These are phyloP conservation scores for Phaeophleospora eucalypticola DNA, from an alignment of 2,329 filamentous ascomycete genomes.

Conservation along the genomic window DNA sequence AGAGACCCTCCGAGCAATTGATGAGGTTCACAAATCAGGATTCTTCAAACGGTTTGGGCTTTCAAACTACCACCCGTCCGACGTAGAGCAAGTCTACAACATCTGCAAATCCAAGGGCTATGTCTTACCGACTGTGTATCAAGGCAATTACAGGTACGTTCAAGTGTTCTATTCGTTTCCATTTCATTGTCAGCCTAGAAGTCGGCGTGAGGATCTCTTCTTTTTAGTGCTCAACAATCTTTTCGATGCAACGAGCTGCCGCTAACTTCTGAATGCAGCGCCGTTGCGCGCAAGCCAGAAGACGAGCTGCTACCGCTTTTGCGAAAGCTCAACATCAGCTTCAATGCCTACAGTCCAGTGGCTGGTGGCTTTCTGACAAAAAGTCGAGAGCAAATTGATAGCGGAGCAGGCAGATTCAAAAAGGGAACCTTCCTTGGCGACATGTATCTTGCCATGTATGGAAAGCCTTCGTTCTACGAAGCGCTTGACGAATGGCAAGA, in stretches of 20 bases:
- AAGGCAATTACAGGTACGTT: conserved; percentile 45
- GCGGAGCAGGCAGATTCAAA: conserved; percentile 32
- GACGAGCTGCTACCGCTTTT: conserved; percentile 42
- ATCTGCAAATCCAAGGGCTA: conserved; percentile 38
- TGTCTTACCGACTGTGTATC: conserved; percentile 44
- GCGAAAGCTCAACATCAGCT: conserved; percentile 41
- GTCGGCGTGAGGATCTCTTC: too few relatives aligned
- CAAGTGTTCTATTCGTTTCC: too few relatives aligned
- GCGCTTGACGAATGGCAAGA: conserved; percentile 38
- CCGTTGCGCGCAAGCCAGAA: conserved; percentile 39
- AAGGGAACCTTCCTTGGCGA: conserved; percentile 3
- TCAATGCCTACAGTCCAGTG: conserved; percentile 43
- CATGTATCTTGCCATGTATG: conserved; percentile 38
- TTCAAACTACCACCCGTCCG: conserved; percentile 41
- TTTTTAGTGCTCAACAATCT: too few relatives aligned
- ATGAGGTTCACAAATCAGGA: conserved; percentile 34
- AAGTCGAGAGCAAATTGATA: conserved; percentile 34
- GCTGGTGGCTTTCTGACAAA: conserved; percentile 36
- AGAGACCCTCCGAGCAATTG: conserved; percentile 32
- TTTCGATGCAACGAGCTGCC: too few relatives aligned
- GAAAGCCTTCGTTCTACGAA: conserved; percentile 34
- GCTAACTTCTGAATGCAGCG: too few relatives aligned
- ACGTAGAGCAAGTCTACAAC: conserved; percentile 38
- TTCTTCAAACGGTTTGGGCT: conserved; percentile 43
- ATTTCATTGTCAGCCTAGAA: too few relatives aligned